phyloP scores from a whole-genome alignment of 1,139 yeast species.

The Blastobotrys apis region DNA sequence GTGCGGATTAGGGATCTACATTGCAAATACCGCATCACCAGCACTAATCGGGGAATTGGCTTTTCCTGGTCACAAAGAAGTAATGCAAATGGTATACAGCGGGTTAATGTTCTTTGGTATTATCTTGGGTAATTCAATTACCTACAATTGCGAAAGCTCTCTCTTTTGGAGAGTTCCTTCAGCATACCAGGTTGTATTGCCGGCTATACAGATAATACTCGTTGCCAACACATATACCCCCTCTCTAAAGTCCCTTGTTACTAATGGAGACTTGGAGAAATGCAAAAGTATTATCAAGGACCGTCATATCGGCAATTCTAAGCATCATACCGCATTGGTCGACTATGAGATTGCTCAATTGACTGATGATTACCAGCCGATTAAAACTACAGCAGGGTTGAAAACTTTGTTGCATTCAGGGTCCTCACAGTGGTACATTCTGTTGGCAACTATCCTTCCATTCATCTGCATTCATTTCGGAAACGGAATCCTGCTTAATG shows the following conservation, averaged over 20 bases:
- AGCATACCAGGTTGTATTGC: slow-evolving; percentile 2
- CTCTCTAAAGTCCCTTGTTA: neutral
- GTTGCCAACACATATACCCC: neutral
- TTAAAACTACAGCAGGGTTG: neutral
- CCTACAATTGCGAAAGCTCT: neutral
- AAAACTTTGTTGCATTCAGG: neutral
- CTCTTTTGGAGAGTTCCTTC: slow-evolving; percentile 11
- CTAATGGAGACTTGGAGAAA: neutral
- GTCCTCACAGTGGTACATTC: neutral
- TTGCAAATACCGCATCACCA: slow-evolving; percentile 5
- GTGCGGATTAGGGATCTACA: slow-evolving; percentile 9
- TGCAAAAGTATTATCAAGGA: neutral
- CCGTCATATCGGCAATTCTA: too few species aligned
- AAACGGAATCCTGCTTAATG: slow-evolving; percentile 6
- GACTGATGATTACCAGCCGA: neutral
- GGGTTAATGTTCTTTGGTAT: slow-evolving; percentile 9
- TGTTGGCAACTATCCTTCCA: slow-evolving; percentile 5
- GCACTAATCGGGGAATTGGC: slow-evolving; percentile 1
- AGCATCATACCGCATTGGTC: too few species aligned
- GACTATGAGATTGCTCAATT: neutral
- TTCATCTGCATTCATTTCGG: slow-evolving; percentile 13
- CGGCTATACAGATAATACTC: slow-evolving; percentile 1
- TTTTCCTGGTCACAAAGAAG: neutral
- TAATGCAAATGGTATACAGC: neutral
- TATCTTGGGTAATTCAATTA: slow-evolving; percentile 7